Percentiles rank a stretch among this genome's conserved stretches.
Evolutionary conservation across 768 basidiomycete species (phyloP).

Genomic region (Lactarius deliciosus): DNA sequence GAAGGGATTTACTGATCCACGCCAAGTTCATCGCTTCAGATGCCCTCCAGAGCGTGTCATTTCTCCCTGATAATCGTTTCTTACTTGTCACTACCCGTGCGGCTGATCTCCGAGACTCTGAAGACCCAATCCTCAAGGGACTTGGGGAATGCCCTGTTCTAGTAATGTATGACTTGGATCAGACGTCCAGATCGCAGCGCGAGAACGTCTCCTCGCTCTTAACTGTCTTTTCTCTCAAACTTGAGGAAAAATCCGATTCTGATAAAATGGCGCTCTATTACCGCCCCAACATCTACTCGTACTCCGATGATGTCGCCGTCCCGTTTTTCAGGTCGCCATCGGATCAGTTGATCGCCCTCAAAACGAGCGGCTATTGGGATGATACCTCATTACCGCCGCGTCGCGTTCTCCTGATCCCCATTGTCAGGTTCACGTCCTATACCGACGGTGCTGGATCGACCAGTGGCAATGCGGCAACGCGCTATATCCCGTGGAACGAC

Average conservation of each 20-base stretch:
- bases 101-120: background rate
- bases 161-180: background rate
- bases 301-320: constrained; percentile 7
- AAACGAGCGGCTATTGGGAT: background rate
- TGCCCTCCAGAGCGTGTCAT: background rate
- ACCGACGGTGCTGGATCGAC: background rate
- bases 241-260: background rate
- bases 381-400: too few species aligned
- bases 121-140: background rate
- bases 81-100: background rate
- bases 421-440: background rate
- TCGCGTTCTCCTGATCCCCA: constrained; percentile 9
- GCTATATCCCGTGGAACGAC: constrained; percentile 16
- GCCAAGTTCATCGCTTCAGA: background rate
- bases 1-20: background rate
- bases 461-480: background rate
- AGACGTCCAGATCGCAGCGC: background rate
- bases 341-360: constrained; percentile 15
- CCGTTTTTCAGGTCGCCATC: constrained; percentile 11
- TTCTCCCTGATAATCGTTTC: constrained; percentile 8
- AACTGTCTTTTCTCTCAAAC: constrained; percentile 8
- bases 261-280: background rate
- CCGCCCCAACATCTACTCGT: constrained; percentile 7
- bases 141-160: background rate
- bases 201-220: background rate